Evolutionary conservation across 73 alveolate genomes (phyloP), one percentile per base, ranked within the genome.

Genomic region (Tetrahymena thermophila): DNA sequence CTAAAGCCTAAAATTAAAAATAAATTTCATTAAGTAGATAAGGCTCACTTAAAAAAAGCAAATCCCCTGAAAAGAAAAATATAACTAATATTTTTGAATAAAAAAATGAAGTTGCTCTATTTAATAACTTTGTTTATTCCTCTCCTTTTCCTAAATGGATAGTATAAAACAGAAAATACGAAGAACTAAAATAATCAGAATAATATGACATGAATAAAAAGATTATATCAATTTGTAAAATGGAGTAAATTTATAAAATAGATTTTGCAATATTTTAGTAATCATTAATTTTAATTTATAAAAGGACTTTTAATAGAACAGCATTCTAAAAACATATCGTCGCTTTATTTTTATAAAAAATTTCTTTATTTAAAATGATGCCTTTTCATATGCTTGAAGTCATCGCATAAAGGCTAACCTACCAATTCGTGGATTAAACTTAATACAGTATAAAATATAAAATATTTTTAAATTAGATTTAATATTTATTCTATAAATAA

Each of bases 331-430:
- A 95, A 95, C 71, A 94, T 11, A 95, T 95, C 15, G 97, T 95
- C 14, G 97, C 95, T 21, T 58, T 95, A 28, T 95, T 85, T 95
- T 93, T 95, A 35, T 56, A 95, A 37, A 95, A 84, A 50, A 55
- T 95, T 56, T 85, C 95, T 50, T 56, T 95, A 43, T 95, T 95
- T 56, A 95, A 95, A 89, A 34, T 95, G 40, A 95, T 95, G 97
- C 97, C 97, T 28, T 93, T 95, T 35, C 95, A 95, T 23, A 95
- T 95, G 97, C 35, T 95, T 31, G 56, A 89, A 23, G 97, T 85
- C 17, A 85, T 95, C 35, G 97, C 95, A 89, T 94, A 93, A 4
- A 93, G 97, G 28, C 42, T 95, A 17, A n/a, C 89, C n/a, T 71
- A 71, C n/a, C 89, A 28, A 3, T 71, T 71, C 11, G 89, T 71